Base-by-base conservation (phyloP, 192 early-diverging fungal species). In the Coemansia sp. region DNA sequence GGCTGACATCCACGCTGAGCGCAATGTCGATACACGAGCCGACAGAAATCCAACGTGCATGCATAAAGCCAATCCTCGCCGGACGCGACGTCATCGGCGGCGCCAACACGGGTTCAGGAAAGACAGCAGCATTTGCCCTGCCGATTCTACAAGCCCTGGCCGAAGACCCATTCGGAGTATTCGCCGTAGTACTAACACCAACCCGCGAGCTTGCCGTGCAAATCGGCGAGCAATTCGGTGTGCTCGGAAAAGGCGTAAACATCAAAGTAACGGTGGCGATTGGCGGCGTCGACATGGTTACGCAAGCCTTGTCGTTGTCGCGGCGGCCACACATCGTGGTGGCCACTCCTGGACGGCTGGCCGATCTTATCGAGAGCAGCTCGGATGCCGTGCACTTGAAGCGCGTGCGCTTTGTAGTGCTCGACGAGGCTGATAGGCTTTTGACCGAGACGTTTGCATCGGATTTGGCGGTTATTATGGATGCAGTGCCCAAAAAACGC, bases 101-200 rank as follows among this genome's bases (percentile, higher is more conserved):
- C 14, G 96, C 98, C 26, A 94, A 93, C 55, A 99, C 98, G 6
- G 98, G 98, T 51, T 90, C 87, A 2, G 98, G 98, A 57, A 99
- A 99, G 73, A 99, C 98, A 0, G 94, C 94, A 9, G 94, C 96
- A 0, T 99, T 99, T 86, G 98, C 98, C 5, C 70, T 98, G 9
- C 98, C 98, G 0, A 97, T 99, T 15, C 81, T 99, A 48, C 95
- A 98, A 64, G 90, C 89, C 64, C 86, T 99, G 2, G 90, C 93
- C 0, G 93, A 96, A 64, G 96, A 99, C 55, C 94, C 95, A 8
- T 99, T 89, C 66, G 98, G 98, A 20, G 86, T 96, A 2, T 99
- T 94, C 84, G 95, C 94, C 0, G 73, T 99, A n/a, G 89, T 99
- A 1, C 73, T 98, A 65, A 98, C 96, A 20, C 96, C 96, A 0